phyloP scores from a whole-genome alignment of 73 alveolate species.

The Paraurostyla sp. region DNA sequence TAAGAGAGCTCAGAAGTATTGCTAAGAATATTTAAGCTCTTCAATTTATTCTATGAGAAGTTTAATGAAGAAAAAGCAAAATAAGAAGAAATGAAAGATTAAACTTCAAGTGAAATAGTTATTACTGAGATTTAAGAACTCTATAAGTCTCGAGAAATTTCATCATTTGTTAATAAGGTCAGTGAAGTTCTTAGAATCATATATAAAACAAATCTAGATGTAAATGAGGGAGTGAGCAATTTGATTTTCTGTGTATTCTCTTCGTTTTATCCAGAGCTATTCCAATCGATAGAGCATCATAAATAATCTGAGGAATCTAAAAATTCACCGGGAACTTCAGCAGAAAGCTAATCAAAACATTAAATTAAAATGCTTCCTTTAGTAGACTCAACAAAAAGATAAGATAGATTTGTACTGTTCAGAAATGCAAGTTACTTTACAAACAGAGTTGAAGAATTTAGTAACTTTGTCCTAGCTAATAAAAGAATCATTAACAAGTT shows the following conservation, averaged over 20 bases:
- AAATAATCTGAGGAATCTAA: background rate
- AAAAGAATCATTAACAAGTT: constrained; percentile 41
- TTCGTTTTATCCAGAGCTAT: constrained; percentile 25
- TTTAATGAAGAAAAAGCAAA: background rate
- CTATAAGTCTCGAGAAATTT: background rate
- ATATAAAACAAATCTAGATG: constrained; percentile 43
- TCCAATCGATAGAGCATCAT: constrained; percentile 6
- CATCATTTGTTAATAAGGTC: background rate
- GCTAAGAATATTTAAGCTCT: constrained; percentile 50
- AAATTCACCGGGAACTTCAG: background rate
- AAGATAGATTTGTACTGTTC: background rate
- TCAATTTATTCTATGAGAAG: constrained; percentile 50
- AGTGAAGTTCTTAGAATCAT: background rate
- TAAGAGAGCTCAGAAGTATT: constrained; percentile 31
- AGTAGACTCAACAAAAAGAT: background rate
- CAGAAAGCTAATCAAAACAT: background rate
- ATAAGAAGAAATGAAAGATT: background rate
- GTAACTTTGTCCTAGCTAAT: constrained; percentile 44
- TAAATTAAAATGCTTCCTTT: constrained; percentile 32
- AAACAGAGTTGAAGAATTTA: constrained; percentile 11
- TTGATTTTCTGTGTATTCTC: constrained; percentile 41
- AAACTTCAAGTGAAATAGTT: background rate
- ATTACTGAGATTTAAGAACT: background rate
- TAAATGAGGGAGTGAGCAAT: background rate
- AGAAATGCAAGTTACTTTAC: constrained; percentile 22